Percentiles rank a stretch among this genome's conserved stretches.
Evolutionary conservation across 192 early-diverging fungal species (phyloP).

Genomic region (Linnemannia hyalina): DNA sequence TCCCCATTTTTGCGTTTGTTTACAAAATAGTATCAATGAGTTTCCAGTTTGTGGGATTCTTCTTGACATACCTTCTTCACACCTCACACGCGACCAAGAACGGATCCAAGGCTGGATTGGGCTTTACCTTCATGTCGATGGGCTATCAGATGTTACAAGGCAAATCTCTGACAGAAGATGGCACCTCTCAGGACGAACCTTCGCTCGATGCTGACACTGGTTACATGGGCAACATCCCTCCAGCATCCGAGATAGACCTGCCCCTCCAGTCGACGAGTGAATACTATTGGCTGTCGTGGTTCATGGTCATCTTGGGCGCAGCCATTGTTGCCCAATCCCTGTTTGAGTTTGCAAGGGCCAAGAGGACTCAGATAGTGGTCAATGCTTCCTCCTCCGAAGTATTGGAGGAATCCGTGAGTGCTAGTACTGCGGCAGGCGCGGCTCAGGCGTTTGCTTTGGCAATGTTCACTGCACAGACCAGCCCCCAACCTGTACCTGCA

Average conservation of each 20-base stretch:
- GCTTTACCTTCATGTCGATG: slow-evolving; percentile 87
- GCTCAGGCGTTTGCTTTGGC: neutral
- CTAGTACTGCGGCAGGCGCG: slow-evolving; percentile 7
- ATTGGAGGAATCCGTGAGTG: slow-evolving; percentile 18
- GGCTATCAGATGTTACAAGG: slow-evolving; percentile 77
- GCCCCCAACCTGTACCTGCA: neutral
- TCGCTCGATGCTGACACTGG: slow-evolving; percentile 13
- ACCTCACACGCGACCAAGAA: slow-evolving; percentile 91
- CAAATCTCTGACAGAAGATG: slow-evolving; percentile 39
- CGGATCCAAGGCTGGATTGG: slow-evolving; percentile 83
- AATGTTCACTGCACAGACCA: neutral
- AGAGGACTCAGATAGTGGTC: slow-evolving; percentile 80
- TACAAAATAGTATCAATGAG: slow-evolving; percentile 73
- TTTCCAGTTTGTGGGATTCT: slow-evolving; percentile 91
- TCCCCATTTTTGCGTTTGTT: neutral
- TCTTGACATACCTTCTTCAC: slow-evolving; percentile 92
- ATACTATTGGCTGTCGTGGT: slow-evolving; percentile 60
- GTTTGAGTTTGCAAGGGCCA: slow-evolving; percentile 80
- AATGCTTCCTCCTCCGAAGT: slow-evolving; percentile 26
- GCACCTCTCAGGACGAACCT: slow-evolving; percentile 11
- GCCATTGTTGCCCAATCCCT: slow-evolving; percentile 80
- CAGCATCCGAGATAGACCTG: neutral
- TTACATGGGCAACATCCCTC: slow-evolving; percentile 35
- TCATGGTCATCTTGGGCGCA: slow-evolving; percentile 83
- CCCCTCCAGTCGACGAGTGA: slow-evolving; percentile 20